Evolutionary conservation across 306 rosid genomes (phyloP), one percentile per base, ranked within the genome.

Genomic region (Notholithocarpus densiflorus): DNA sequence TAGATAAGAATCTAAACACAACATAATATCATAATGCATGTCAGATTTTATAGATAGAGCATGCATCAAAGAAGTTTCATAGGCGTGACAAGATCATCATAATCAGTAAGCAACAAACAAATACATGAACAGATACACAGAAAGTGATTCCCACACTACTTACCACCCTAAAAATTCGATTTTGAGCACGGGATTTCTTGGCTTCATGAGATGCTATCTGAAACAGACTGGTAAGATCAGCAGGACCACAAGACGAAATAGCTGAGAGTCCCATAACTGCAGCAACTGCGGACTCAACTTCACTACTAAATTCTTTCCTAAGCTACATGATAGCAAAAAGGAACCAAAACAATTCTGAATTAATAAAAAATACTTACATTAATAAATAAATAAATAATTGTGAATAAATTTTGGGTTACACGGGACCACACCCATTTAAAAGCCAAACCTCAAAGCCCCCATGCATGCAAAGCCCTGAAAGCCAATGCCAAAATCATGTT

Each of bases 131-230:
- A 68, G 20, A 62, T 5, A 79, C 68, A 53, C 57, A 77, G 62
- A 72, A 53, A 31, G 19, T 27, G 55, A 81, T 54, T 60, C 32
- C 52, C 61, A 66, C 32, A 48, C 57, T 14, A 79, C 91, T 83
- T 75, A 93, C 98, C 85, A 93, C 97, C 85, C 99, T 87, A 43
- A 93, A 75, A 69, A 91, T 87, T 56, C 96, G 97, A 81, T 89
- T 93, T 64, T 85, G 90, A 53, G 80, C 34, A 13, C 88, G 90
- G 5, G 97, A 93, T 74, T 89, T 95, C 87, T 78, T 91, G 65
- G 99, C 92, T 90, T 95, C 99, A 48, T 90, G 91, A 77, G 94
- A 85, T 32, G 96, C 98, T 54, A 90, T 81, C 7, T 85, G 90
- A 74, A 95, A 93, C 73, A 95, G 88, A 83, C 74, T 56, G 72